Base-by-base conservation (phyloP, 2,329 filamentous ascomycete genomes). In the Ophiobolus disseminans region DNA sequence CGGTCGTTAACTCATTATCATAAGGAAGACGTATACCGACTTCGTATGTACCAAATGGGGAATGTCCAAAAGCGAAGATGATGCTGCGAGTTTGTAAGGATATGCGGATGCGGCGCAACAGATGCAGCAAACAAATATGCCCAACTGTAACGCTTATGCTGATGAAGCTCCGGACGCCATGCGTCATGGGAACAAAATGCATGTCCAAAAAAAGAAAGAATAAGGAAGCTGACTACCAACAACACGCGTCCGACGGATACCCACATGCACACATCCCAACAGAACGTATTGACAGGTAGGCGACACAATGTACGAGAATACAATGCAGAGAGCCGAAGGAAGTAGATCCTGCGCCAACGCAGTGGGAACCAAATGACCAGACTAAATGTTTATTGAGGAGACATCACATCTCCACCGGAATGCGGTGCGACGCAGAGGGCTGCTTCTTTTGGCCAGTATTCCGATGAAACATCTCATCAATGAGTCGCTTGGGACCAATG, bases 381-480 rank as follows among this genome's bases (percentile, higher is more conserved):
- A 58, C 42, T 48, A 42, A 41, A 25, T 45, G 43, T n/a, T 41
- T 21, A 42, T 38, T 22, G 25, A 20, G 16, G 26, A 22, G 31
- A 40, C 28, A 40, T 44, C 54, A 55, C 14, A 39, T 55, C 40
- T 50, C 53, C 20, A 53, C 47, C 13, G 57, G 44, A 9, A 54
- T 57, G 35, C 61, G 60, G 35, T 62, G 68, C 48, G 58, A 60
- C 44, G 65, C 57, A 34, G 66, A 60, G 16, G 62, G 52, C 32
- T 60, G 66, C 52, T 61, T 69, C 44, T 52, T 66, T 26, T 62
- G 57, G 39, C 45, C 48, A 19, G 31, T 60, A 38, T 59, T 65
- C 20, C 84, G 80, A 65, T 83, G 78, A 68, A 88, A 85, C 53
- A 87, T 80, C 54, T 86, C 83, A 68, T 85, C 81, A 57, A 88